A percentile compares a stretch with the other conserved stretches of the same genome.
Conservation (phyloP, 2,329 filamentous ascomycete genomes). For the Diaporthe capsici region DNA sequence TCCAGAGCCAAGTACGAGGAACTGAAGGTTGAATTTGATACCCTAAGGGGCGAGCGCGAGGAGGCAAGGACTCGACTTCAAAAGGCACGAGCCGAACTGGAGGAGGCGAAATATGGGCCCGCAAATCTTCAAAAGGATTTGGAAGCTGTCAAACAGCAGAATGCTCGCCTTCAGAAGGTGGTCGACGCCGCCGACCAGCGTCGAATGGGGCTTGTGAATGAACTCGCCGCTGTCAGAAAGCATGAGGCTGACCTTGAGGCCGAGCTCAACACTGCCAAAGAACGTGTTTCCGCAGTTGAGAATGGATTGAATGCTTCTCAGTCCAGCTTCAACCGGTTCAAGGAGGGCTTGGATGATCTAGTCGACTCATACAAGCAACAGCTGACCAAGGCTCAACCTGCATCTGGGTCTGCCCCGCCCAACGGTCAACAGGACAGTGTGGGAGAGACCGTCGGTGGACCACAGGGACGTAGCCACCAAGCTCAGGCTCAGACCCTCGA, state of each 20-base stretch:
- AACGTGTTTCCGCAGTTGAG: neutral
- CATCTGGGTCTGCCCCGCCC: neutral
- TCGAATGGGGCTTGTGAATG: fast-evolving
- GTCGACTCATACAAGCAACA: neutral
- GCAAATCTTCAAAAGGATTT: neutral
- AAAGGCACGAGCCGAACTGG: neutral
- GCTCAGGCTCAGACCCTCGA: too few relatives aligned
- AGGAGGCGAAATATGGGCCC: neutral
- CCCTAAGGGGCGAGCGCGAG: neutral
- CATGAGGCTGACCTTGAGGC: neutral
- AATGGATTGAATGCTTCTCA: neutral
- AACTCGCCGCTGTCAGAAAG: neutral
- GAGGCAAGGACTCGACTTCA: neutral
- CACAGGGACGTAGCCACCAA: neutral
- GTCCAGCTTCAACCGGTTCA: neutral
- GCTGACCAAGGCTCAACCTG: neutral
- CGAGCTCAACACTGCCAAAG: neutral
- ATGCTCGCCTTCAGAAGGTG: neutral
- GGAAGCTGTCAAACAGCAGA: neutral
- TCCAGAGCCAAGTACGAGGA: neutral
- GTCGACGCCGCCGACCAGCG: neutral
- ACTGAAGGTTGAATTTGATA: neutral
- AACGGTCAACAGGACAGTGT: neutral
- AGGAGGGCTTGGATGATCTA: neutral
- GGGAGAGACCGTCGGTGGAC: neutral